Base-by-base conservation (phyloP, 2,329 filamentous ascomycete species). In the Aureobasidium sp. region DNA sequence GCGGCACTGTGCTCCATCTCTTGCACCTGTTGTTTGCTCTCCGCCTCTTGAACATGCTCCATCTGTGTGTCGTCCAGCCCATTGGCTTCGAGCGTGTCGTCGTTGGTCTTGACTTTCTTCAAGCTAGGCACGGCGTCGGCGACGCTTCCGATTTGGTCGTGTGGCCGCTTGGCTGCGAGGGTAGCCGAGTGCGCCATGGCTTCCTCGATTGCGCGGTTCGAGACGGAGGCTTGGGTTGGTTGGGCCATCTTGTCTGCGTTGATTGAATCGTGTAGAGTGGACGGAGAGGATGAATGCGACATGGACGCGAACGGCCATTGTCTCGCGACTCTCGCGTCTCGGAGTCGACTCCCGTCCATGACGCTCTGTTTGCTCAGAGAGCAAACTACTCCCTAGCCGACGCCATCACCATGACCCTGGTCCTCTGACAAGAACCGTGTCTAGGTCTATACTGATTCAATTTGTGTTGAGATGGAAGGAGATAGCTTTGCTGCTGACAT, bases 81-180 rank as follows among this genome's bases (percentile, higher is more conserved):
- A 53, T 27, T 27, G 27, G 23, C 19, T 11, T 40, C 33, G 5
- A 23, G n/a, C 31, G 31, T 37, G 19, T 40, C 23, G 7, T 53
- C 49, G 21, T 53, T 53, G 7, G 49, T 53, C 49, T 53, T 53
- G 35, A 40, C 49, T 53, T 53, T 53, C 49, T 53, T 53, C 9
- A 40, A 9, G 15, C 11, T 19, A 1, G 49, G 49, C 17, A 23
- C 49, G 21, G 9, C 33, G 4, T 53, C 49, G 7, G 49, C 9
- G 19, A 53, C 21, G 49, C 33, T 23, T 21, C 40, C 49, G 25
- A 53, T 19, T 8, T 53, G 49, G 2, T 53, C 49, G 49, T 53
- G 49, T 40, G 49, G 29, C 4, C 49, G 49, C 23, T 53, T 53
- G 6, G 49, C 49, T n/a, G 49, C 49, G 49, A 53, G 33, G 10